Evolutionary conservation across 805 yeast species (phyloP).

Genomic region (Brettanomyces custersianus): DNA sequence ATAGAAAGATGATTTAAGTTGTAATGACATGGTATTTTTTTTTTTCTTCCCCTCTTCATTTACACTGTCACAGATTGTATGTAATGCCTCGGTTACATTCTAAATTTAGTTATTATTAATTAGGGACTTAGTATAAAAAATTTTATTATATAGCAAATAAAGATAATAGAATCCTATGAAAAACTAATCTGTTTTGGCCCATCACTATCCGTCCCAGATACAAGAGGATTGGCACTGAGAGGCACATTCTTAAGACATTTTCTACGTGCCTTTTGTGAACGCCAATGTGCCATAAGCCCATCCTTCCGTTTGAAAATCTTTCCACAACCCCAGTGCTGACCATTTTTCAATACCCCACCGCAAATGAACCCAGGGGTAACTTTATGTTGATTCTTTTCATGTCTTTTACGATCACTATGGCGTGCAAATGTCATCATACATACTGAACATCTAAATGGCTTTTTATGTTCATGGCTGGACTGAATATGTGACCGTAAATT

Average conservation of each 20-base stretch:
- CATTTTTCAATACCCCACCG: constrained; percentile 21
- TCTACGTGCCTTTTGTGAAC: constrained; percentile 25
- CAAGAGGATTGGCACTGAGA: constrained; percentile 5
- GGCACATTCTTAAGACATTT: constrained; percentile 20
- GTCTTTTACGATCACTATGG: constrained; percentile 26
- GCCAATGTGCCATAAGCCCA: constrained; percentile 29
- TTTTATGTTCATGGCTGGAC: constrained; percentile 25
- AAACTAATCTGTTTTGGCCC: constrained; percentile 5
- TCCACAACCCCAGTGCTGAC: constrained; percentile 27
- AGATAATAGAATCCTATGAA: no score
- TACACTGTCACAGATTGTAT: no score
- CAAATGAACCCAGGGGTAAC: constrained; percentile 18
- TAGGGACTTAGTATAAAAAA: no score
- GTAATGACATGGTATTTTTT: no score
- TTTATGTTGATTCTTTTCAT: constrained; percentile 26
- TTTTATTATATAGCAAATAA: no score
- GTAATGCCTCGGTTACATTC: no score
- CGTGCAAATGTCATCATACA: constrained; percentile 25
- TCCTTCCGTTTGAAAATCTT: constrained; percentile 27
- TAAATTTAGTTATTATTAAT: not conserved
- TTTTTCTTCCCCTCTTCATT: no score
- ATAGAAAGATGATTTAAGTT: no score
- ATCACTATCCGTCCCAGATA: constrained; percentile 3
- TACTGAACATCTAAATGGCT: constrained; percentile 23
- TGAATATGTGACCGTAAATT: constrained; percentile 26